phyloP scores from a whole-genome alignment of 352 stramenopile genomes.

The Pythium brassicae region DNA sequence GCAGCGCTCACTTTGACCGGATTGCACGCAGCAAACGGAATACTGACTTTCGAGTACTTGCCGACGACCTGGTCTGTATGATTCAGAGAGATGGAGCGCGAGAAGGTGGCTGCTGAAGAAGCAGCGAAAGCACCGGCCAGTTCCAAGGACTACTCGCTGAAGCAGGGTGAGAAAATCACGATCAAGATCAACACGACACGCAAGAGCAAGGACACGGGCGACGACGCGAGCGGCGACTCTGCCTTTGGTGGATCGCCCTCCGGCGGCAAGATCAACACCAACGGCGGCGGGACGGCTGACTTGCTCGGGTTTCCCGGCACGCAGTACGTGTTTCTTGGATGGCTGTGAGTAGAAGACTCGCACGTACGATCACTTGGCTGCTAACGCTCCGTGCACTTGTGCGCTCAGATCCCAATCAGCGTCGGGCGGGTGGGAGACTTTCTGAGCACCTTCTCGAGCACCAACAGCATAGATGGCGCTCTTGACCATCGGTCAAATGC shows the following conservation, averaged over 20 bases:
- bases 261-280: not conserved
- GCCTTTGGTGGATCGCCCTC: not conserved
- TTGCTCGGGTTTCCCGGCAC: not conserved
- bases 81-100: constrained; percentile 49
- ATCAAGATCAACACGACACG: constrained; percentile 76
- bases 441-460: no score
- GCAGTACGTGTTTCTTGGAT: not conserved
- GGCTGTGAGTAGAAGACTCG: no score
- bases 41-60: no score
- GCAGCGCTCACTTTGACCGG: constrained; percentile 6
- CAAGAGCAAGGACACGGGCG: constrained; percentile 39
- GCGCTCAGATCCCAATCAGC: no score
- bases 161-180: constrained; percentile 90
- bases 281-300: not conserved
- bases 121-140: constrained; percentile 22
- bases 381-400: no score
- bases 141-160: constrained; percentile 89
- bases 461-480: no score
- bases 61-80: no score
- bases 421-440: no score
- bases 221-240: constrained; percentile 24
- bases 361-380: no score
- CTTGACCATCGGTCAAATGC: no score
- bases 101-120: constrained; percentile 39
- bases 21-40: not conserved